Conservation (phyloP, 345 rosid genomes). For the Gynandropsis gynandra region DNA sequence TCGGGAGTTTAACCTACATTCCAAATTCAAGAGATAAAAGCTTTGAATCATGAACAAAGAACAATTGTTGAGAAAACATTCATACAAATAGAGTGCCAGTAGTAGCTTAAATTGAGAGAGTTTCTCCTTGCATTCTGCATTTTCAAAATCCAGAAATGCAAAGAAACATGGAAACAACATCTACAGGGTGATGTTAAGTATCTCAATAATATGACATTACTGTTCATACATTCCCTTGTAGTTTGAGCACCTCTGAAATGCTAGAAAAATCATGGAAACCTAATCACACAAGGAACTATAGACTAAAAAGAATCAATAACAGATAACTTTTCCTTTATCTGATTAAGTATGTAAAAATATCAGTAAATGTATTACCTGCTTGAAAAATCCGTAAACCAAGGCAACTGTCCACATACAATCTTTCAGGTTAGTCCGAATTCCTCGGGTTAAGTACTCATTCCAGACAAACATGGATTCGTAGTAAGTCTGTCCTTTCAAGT, state of each 20-base stretch:
- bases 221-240: constrained; percentile 2
- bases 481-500: constrained; percentile 36
- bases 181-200: constrained; percentile 6
- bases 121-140: constrained; percentile 11
- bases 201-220: too few species aligned
- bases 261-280: neutral
- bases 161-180: constrained; percentile 3
- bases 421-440: constrained; percentile 51
- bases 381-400: constrained; percentile 86
- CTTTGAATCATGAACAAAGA: neutral
- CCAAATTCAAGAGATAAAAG: constrained; percentile 12
- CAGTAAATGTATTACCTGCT: constrained; percentile 56
- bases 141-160: neutral
- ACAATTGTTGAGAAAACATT: neutral
- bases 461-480: constrained; percentile 89
- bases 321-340: too few species aligned
- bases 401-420: constrained; percentile 88
- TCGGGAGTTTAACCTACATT: constrained; percentile 60
- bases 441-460: constrained; percentile 85
- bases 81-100: constrained; percentile 1
- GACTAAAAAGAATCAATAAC: too few species aligned
- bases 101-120: constrained; percentile 4
- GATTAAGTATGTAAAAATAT: neutral
- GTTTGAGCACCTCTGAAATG: constrained; percentile 3
- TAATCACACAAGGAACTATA: neutral